phyloP scores from a whole-genome alignment of 176 grass and related monocot genomes.

The Cenchrus fungigraminus region DNA sequence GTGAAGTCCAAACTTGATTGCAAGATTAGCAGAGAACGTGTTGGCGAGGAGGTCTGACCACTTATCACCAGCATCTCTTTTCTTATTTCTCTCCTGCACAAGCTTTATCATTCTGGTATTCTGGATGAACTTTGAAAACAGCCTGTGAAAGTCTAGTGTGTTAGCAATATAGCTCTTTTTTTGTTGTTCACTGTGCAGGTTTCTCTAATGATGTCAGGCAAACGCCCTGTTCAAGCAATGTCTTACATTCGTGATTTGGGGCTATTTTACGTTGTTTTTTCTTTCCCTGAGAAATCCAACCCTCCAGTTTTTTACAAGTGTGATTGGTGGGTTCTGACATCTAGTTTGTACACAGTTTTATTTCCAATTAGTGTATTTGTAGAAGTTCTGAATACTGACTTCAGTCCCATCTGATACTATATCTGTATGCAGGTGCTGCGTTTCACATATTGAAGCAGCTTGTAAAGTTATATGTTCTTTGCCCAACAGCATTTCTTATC shows the following conservation, averaged over 20 bases:
- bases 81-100: neutral
- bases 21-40: slow-evolving; percentile 90
- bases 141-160: neutral
- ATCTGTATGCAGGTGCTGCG: slow-evolving; percentile 47
- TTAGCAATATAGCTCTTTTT: neutral
- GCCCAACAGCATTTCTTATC: slow-evolving; percentile 52
- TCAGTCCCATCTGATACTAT: slow-evolving; percentile 30
- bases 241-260: slow-evolving; percentile 61
- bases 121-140: slow-evolving; percentile 6
- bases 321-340: slow-evolving; percentile 45
- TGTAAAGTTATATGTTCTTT: slow-evolving; percentile 67
- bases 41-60: slow-evolving; percentile 74
- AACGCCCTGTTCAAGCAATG: slow-evolving; percentile 77
- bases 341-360: neutral
- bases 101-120: slow-evolving; percentile 18
- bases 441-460: slow-evolving; percentile 77
- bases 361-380: neutral
- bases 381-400: neutral
- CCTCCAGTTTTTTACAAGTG: slow-evolving; percentile 50
- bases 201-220: slow-evolving; percentile 87
- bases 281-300: slow-evolving; percentile 62
- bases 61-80: neutral
- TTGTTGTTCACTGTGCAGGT: slow-evolving; percentile 57
- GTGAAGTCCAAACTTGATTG: slow-evolving; percentile 71
- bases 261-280: slow-evolving; percentile 79